These are phyloP conservation scores for Monilinia fructicola DNA, from an alignment of 2,329 filamentous ascomycete genomes.

Conservation along the genomic window DNA sequence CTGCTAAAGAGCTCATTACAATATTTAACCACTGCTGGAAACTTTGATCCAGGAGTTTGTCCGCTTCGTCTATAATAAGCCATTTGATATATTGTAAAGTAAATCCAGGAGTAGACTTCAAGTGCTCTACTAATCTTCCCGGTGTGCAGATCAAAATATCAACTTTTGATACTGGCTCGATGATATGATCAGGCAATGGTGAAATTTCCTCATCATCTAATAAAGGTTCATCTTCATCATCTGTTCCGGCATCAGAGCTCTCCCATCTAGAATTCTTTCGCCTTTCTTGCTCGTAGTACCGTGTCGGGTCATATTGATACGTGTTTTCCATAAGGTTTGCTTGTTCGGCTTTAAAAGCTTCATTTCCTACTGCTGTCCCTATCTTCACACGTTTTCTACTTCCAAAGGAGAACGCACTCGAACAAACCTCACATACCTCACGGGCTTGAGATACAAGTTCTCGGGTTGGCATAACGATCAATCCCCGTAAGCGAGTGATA, in stretches of 20 bases:
- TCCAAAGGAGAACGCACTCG: constrained; percentile 56
- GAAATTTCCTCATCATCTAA: constrained; percentile 41
- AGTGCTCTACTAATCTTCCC: constrained; percentile 86
- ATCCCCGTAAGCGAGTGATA: constrained; percentile 67
- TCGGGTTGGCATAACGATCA: constrained; percentile 87
- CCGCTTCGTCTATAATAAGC: constrained; percentile 91
- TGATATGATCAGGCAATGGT: constrained; percentile 61
- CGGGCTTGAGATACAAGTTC: constrained; percentile 87
- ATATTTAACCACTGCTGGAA: constrained; percentile 87
- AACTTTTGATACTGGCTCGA: constrained; percentile 67
- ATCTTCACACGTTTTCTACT: constrained; percentile 69
- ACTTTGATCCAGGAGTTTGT: constrained; percentile 85
- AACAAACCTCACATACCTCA: constrained; percentile 73
- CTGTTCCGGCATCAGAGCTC: constrained; percentile 47
- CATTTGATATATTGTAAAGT: constrained; percentile 75
- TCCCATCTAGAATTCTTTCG: constrained; percentile 48
- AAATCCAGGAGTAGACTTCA: constrained; percentile 81
- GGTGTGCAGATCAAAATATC: constrained; percentile 91
- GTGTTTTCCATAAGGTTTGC: constrained; percentile 61
- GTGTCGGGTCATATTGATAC: constrained; percentile 65
- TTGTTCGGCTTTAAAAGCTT: constrained; percentile 68
- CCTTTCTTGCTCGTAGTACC: constrained; percentile 48
- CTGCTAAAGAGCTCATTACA: constrained; percentile 61
- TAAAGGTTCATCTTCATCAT: constrained; percentile 42
- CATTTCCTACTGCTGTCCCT: constrained; percentile 79